These are phyloP conservation scores for Lablab purpureus DNA, from an alignment of 306 rosid genomes.

Conservation along the genomic window DNA sequence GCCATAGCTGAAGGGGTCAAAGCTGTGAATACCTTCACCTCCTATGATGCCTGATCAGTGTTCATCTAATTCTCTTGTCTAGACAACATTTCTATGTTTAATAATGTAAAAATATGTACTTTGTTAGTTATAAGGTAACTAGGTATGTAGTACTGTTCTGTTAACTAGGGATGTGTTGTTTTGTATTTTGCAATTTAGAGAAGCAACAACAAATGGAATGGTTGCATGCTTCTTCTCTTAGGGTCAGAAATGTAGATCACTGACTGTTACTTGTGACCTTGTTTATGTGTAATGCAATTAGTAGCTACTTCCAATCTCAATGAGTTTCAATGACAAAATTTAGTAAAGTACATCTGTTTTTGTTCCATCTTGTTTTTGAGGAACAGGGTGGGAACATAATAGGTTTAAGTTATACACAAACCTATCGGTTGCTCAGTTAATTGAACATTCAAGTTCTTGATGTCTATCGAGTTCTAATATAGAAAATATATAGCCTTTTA, in stretches of 20 bases:
- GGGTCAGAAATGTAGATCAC: neutral
- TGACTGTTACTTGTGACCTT: neutral
- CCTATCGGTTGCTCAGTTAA: neutral
- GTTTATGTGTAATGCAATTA: neutral
- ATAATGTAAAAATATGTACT: neutral
- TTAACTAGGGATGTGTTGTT: neutral
- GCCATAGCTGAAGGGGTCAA: conserved; percentile 81
- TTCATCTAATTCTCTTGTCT: neutral
- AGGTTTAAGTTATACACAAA: too few relatives aligned
- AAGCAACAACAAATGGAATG: neutral
- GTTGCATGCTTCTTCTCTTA: neutral
- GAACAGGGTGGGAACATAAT: neutral
- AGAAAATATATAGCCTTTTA: too few relatives aligned
- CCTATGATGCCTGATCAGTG: conserved; percentile 1
- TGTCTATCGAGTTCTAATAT: too few relatives aligned
- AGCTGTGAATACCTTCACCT: conserved; percentile 56
- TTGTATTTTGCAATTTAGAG: neutral
- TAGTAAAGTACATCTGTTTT: neutral
- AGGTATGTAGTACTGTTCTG: neutral
- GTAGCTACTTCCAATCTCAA: neutral
- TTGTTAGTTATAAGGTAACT: neutral
- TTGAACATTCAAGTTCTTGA: too few relatives aligned
- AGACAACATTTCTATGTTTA: neutral
- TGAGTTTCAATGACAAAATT: too few relatives aligned
- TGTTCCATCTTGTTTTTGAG: neutral